These are phyloP conservation scores for Canavalia gladiata DNA, from an alignment of 306 rosid genomes.

Conservation along the genomic window DNA sequence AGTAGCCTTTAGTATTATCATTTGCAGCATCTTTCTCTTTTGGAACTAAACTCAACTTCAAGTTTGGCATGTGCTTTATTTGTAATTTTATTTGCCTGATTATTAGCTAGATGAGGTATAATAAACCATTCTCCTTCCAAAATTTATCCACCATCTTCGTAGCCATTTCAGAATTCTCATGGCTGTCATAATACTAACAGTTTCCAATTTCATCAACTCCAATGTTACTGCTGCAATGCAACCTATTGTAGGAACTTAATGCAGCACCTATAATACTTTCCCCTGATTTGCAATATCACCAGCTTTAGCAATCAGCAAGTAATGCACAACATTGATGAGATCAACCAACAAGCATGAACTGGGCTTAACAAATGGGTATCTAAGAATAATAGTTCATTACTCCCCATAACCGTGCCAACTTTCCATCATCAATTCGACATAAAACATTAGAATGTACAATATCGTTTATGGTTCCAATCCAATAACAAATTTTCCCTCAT, in stretches of 20 bases:
- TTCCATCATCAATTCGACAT: constrained; percentile 58
- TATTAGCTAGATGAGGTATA: constrained; percentile 86
- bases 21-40: constrained; percentile 98
- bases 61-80: constrained; percentile 92
- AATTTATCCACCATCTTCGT: no score
- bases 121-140: constrained; percentile 94
- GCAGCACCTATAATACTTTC: constrained; percentile 79
- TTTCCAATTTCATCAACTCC: constrained; percentile 58
- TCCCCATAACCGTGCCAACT: constrained; percentile 82
- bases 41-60: constrained; percentile 95
- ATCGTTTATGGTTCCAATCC: constrained; percentile 58
- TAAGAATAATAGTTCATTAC: constrained; percentile 71
- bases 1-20: constrained; percentile 89
- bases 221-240: constrained; percentile 41
- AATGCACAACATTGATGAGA: constrained; percentile 71
- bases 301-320: constrained; percentile 54
- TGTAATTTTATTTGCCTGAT: constrained; percentile 83
- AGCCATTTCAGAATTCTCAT: no score
- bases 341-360: constrained; percentile 62
- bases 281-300: constrained; percentile 63
- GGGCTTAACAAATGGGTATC: constrained; percentile 53
- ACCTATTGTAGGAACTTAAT: constrained; percentile 63
- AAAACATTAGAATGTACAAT: constrained; percentile 46
- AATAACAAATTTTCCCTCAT: constrained; percentile 51
- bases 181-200: no score